phyloP scores from a whole-genome alignment of 768 basidiomycete species.

The Clitopilus hobsonii region DNA sequence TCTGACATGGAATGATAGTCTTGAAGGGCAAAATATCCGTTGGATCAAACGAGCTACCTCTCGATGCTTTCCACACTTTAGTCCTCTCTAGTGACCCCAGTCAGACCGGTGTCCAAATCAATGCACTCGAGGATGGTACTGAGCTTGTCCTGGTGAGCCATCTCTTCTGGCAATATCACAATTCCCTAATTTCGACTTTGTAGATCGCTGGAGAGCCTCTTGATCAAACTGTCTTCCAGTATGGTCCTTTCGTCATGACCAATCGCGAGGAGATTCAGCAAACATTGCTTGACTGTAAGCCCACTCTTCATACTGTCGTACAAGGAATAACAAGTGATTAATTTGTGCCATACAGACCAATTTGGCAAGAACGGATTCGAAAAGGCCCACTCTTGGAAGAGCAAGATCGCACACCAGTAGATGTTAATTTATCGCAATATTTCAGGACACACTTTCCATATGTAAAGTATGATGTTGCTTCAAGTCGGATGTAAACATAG shows the following conservation, averaged over 20 bases:
- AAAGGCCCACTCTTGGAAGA: constrained; percentile 82
- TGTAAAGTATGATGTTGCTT: background rate
- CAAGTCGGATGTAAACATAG: background rate
- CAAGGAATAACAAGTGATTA: too few species aligned
- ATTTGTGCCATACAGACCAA: too few species aligned
- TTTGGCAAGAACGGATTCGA: constrained; percentile 85
- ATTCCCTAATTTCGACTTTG: constrained; percentile 2
- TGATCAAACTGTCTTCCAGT: constrained; percentile 83
- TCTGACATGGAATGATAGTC: constrained; percentile 31
- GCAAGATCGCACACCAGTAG: constrained; percentile 59
- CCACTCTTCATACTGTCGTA: background rate
- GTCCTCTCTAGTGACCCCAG: constrained; percentile 62
- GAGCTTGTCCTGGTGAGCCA: constrained; percentile 66
- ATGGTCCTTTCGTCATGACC: constrained; percentile 88
- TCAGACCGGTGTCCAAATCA: constrained; percentile 68
- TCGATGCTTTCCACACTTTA: constrained; percentile 71
- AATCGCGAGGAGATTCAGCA: constrained; percentile 73
- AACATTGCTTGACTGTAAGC: constrained; percentile 77
- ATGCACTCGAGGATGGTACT: constrained; percentile 54
- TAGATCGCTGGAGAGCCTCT: constrained; percentile 86
- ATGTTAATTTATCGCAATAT: background rate
- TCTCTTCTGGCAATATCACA: constrained; percentile 1
- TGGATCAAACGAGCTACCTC: constrained; percentile 37
- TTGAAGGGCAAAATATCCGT: constrained; percentile 64
- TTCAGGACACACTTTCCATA: background rate